phyloP scores from a whole-genome alignment of 208 protist genomes.

The Trypanosoma grayi region DNA sequence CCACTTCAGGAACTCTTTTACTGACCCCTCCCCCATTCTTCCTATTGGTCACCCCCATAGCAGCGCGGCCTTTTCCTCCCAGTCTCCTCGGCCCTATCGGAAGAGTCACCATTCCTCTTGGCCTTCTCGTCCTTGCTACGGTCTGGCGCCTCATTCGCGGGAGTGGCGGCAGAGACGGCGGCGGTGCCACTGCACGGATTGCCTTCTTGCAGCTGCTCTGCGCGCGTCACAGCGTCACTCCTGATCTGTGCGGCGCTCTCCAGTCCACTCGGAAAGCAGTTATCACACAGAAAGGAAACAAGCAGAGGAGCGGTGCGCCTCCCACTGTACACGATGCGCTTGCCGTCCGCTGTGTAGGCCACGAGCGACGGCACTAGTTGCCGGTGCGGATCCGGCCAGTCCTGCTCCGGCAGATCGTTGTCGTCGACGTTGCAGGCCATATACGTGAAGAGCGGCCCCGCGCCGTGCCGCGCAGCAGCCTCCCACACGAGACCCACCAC shows the following conservation, averaged over 20 bases:
- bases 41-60: neutral
- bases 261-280: constrained; percentile 22
- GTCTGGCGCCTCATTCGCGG: neutral
- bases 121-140: neutral
- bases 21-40: neutral
- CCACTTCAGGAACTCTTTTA: neutral
- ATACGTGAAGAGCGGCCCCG: constrained; percentile 28
- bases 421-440: constrained; percentile 64
- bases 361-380: constrained; percentile 46
- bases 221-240: neutral
- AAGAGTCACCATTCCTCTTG: neutral
- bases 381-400: constrained; percentile 44
- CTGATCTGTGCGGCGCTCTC: constrained; percentile 8
- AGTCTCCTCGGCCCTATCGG: neutral
- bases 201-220: constrained; percentile 9
- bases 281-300: constrained; percentile 24
- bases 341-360: constrained; percentile 24
- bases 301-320: constrained; percentile 17
- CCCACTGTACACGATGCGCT: constrained; percentile 21
- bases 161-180: neutral
- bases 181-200: neutral
- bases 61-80: neutral
- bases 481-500: constrained; percentile 33
- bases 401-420: constrained; percentile 44
- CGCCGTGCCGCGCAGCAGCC: constrained; percentile 20